These are phyloP conservation scores for Mortierella sp. DNA, from an alignment of 371 early-diverging fungal genomes.

Conservation along the genomic window DNA sequence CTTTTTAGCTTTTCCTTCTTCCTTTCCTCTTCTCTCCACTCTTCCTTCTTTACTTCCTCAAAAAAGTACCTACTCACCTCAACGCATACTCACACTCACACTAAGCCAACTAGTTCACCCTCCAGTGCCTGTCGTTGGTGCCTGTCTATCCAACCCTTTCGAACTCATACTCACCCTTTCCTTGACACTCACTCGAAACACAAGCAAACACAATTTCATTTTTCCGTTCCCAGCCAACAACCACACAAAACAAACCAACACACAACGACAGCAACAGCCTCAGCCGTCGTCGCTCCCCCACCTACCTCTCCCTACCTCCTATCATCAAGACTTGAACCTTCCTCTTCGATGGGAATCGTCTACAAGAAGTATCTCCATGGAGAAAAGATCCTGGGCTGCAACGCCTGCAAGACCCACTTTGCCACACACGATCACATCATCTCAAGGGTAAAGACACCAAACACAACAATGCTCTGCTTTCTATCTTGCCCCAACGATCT, in stretches of 20 bases:
- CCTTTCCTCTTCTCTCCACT: background rate
- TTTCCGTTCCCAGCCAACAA: background rate
- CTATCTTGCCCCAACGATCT: background rate
- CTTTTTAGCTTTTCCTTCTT: too few species aligned
- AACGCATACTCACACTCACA: background rate
- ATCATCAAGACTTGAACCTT: background rate
- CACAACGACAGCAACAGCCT: background rate
- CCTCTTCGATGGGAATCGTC: conserved; percentile 68
- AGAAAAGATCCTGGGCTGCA: conserved; percentile 73
- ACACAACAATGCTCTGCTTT: background rate
- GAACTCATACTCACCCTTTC: background rate
- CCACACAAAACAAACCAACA: background rate
- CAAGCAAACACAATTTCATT: background rate
- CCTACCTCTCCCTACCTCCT: background rate
- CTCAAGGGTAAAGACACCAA: conserved; percentile 67
- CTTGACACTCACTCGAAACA: background rate
- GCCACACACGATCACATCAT: conserved; percentile 73
- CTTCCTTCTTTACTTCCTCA: background rate
- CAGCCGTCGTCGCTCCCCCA: background rate
- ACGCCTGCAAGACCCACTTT: conserved; percentile 82
- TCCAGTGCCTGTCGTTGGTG: background rate
- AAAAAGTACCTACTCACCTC: background rate
- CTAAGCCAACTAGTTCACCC: background rate
- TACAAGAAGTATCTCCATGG: conserved; percentile 71
- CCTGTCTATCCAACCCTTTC: background rate